These are phyloP conservation scores for Blakeslea trispora DNA, from an alignment of 371 early-diverging fungal genomes.

Conservation along the genomic window DNA sequence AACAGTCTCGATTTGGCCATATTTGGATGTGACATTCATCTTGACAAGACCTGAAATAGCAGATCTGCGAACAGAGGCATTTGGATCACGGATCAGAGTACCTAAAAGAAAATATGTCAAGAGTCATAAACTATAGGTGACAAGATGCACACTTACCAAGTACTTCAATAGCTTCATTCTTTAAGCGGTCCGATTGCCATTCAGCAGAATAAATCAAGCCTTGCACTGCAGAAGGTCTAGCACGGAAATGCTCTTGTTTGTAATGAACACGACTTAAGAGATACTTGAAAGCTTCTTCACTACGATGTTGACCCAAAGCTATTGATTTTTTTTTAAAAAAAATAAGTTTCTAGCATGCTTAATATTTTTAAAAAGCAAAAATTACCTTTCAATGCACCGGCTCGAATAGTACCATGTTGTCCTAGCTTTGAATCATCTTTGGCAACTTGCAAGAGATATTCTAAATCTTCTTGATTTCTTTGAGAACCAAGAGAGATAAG, in stretches of 20 bases:
- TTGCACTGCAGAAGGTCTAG: slow-evolving; percentile 27
- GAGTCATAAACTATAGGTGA: no score
- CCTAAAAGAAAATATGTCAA: slow-evolving; percentile 12
- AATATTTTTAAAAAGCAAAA: no score
- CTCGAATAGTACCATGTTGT: slow-evolving; percentile 40
- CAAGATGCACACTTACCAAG: slow-evolving; percentile 18
- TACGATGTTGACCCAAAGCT: slow-evolving; percentile 48
- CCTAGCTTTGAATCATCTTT: slow-evolving; percentile 41
- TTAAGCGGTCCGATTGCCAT: slow-evolving; percentile 37
- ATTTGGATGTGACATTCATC: slow-evolving; percentile 24
- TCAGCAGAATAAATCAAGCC: slow-evolving; percentile 35
- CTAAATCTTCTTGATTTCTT: slow-evolving; percentile 42
- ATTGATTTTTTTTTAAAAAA: no score
- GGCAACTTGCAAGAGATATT: slow-evolving; percentile 37
- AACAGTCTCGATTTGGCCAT: slow-evolving; percentile 20
- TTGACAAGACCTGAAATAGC: slow-evolving; percentile 32
- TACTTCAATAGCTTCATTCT: slow-evolving; percentile 30
- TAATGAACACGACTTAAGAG: slow-evolving; percentile 32
- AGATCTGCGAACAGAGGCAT: slow-evolving; percentile 18
- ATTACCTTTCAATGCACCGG: slow-evolving; percentile 41
- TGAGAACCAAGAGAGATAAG: slow-evolving; percentile 44
- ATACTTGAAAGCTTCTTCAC: slow-evolving; percentile 45
- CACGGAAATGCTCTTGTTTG: slow-evolving; percentile 37
- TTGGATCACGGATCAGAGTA: slow-evolving; percentile 31
- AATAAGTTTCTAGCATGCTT: no score